Conservation (phyloP, 2,329 filamentous ascomycete genomes). For the Pseudogymnoascus sp. region DNA sequence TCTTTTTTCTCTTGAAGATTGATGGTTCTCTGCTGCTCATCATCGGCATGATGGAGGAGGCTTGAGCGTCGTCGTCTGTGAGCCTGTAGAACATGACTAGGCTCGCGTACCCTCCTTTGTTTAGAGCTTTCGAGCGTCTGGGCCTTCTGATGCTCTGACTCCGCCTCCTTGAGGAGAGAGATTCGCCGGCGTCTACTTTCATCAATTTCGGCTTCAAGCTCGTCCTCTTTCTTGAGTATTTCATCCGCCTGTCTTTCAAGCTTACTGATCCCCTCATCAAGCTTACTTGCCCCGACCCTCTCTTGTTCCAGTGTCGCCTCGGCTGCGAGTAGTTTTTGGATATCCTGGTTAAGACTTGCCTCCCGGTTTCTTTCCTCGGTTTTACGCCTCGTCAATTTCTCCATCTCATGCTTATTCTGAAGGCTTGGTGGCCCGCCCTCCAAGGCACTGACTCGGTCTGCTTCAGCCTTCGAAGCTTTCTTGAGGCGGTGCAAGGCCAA, state of each 20-base stretch:
- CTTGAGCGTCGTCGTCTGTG: background rate
- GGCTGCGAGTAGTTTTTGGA: background rate
- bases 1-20: background rate
- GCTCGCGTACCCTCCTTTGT: background rate
- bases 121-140: background rate
- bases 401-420: constrained; percentile 2
- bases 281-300: background rate
- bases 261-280: background rate
- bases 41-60: constrained; percentile 1
- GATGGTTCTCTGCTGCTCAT: constrained; percentile 1
- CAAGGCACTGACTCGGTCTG: background rate
- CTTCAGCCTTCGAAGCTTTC: background rate
- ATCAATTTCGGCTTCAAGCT: constrained; percentile 5
- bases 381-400: background rate
- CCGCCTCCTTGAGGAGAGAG: background rate
- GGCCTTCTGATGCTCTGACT: background rate
- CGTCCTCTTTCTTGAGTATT: background rate
- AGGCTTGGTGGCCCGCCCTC: background rate
- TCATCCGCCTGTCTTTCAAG: background rate
- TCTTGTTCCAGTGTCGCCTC: background rate
- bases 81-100: background rate
- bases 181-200: background rate
- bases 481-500: background rate
- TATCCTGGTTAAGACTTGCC: background rate
- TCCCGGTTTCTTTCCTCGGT: background rate